phyloP scores from a whole-genome alignment of 371 early-diverging fungal species.

The Lichtheimia ornata region DNA sequence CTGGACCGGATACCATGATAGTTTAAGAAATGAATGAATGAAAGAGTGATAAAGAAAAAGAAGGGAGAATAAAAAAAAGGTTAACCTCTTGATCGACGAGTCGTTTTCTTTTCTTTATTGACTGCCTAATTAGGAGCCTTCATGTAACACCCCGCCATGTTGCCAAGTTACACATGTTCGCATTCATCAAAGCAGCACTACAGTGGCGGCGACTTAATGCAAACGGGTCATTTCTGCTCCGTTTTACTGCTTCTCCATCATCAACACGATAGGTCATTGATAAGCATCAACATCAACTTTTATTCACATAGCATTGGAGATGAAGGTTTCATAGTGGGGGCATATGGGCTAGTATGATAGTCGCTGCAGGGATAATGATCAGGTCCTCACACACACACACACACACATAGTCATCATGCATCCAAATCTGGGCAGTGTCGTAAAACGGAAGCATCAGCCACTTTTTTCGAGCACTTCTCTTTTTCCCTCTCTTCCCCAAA shows the following conservation, averaged over 20 bases:
- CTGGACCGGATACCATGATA: background rate
- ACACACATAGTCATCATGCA: too few species aligned
- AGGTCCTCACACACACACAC: too few species aligned
- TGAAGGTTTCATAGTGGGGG: too few species aligned
- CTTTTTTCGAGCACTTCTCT: background rate
- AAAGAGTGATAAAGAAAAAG: background rate
- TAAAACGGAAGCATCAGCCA: background rate
- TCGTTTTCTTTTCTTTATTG: background rate
- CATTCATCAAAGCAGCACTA: background rate
- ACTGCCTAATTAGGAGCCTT: background rate
- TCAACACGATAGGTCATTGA: too few species aligned
- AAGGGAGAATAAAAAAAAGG: background rate
- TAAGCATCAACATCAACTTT: too few species aligned
- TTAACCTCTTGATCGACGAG: background rate
- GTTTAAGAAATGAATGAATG: background rate
- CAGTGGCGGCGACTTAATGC: background rate
- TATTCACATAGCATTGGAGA: too few species aligned
- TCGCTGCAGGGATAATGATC: too few species aligned
- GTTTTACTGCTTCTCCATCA: too few species aligned
- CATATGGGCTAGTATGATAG: too few species aligned
- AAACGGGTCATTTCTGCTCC: background rate
- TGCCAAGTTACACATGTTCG: background rate
- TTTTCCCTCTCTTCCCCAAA: background rate
- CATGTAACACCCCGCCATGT: background rate
- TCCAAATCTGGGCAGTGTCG: background rate